Conservation (phyloP, 164 flowering plant genomes). For the Stephania japonica region DNA sequence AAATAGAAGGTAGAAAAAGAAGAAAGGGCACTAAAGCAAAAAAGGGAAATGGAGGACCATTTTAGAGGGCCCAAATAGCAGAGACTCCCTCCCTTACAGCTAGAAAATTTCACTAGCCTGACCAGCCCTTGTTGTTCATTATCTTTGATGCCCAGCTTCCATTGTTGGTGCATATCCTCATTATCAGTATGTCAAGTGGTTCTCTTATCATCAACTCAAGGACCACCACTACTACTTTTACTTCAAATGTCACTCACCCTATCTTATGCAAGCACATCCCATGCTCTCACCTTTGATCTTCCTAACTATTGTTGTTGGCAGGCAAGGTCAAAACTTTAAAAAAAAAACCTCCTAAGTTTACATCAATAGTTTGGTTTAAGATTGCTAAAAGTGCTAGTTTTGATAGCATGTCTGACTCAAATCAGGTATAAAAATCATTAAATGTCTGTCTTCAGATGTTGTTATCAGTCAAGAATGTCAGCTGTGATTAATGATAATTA, state of each 20-base stretch:
- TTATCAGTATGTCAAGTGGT: constrained; percentile 1
- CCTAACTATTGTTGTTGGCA: not conserved
- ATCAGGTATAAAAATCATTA: not conserved
- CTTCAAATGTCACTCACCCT: not conserved
- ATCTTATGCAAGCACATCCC: not conserved
- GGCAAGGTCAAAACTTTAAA: not conserved
- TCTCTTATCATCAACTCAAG: constrained; percentile 3
- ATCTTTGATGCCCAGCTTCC: not conserved
- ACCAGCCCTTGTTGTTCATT: not conserved
- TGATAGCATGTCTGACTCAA: not conserved
- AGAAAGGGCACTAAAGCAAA: not conserved
- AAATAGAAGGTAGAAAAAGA: not conserved
- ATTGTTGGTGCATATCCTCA: constrained; percentile 2
- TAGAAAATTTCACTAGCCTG: not conserved
- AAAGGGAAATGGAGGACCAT: not conserved
- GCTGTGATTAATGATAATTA: not conserved
- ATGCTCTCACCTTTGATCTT: not conserved
- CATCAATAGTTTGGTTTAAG: not conserved
- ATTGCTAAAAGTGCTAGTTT: not conserved
- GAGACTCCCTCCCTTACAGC: not conserved
- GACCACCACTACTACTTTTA: constrained; percentile 1
- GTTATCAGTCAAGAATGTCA: no score
- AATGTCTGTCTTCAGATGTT: not conserved
- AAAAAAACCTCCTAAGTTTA: not conserved
- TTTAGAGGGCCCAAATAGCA: constrained; percentile 4